These are phyloP conservation scores for Colletotrichum scovillei DNA, from an alignment of 2,329 filamentous ascomycete genomes.

Conservation along the genomic window DNA sequence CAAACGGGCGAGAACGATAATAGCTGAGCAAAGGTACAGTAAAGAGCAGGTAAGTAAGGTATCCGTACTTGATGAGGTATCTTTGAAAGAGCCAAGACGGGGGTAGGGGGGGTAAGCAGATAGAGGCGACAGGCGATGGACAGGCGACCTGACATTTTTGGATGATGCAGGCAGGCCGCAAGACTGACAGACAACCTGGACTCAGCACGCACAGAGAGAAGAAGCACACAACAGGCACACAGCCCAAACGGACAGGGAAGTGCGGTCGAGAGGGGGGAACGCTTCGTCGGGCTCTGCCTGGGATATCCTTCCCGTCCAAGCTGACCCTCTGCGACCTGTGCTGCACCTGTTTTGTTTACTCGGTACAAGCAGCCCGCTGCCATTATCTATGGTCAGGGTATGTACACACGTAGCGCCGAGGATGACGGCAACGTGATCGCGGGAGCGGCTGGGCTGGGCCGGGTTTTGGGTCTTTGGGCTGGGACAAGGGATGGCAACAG, in stretches of 20 bases:
- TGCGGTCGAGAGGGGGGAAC: slow-evolving; percentile 15
- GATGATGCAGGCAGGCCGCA: slow-evolving; percentile 23
- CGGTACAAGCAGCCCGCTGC: slow-evolving; percentile 2
- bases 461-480: slow-evolving; percentile 18
- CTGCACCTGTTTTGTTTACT: neutral
- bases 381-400: neutral
- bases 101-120: slow-evolving; percentile 71
- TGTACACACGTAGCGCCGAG: slow-evolving; percentile 24
- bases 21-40: neutral
- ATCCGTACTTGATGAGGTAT: neutral
- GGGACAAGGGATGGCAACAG: neutral
- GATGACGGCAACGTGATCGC: slow-evolving; percentile 19
- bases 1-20: slow-evolving; percentile 11
- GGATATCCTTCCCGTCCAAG: neutral
- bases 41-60: neutral
- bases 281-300: slow-evolving; percentile 24
- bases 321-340: neutral
- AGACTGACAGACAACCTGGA: neutral
- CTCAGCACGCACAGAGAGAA: neutral
- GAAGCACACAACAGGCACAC: neutral
- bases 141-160: slow-evolving; percentile 13
- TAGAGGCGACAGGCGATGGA: slow-evolving; percentile 51
- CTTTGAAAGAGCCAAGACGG: neutral
- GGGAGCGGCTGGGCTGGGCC: slow-evolving; percentile 33
- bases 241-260: slow-evolving; percentile 17